These are phyloP conservation scores for Sporodiniella umbellata DNA, from an alignment of 371 early-diverging fungal species.

Conservation along the genomic window DNA sequence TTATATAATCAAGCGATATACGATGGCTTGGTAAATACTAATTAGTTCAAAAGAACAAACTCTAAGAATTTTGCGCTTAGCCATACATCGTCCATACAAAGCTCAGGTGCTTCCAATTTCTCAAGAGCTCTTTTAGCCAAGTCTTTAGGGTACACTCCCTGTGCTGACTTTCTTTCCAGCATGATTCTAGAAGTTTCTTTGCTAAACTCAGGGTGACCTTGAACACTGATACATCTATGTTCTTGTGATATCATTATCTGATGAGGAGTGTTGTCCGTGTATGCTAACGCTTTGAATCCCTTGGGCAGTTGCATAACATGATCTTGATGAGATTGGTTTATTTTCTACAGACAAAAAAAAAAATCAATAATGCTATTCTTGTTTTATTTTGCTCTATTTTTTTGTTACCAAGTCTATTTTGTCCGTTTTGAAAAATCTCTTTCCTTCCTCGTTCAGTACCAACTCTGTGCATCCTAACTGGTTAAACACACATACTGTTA, in stretches of 20 bases:
- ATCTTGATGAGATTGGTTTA: constrained; percentile 73
- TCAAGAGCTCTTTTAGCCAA: constrained; percentile 12
- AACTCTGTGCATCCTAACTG: constrained; percentile 42
- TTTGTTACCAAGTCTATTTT: constrained; percentile 20
- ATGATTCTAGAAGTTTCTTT: constrained; percentile 48
- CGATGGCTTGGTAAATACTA: too few relatives aligned
- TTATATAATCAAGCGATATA: too few relatives aligned
- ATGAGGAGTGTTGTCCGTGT: constrained; percentile 40
- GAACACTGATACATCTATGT: constrained; percentile 62
- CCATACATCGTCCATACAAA: constrained; percentile 28
- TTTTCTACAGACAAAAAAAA: constrained; percentile 23
- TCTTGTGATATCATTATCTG: constrained; percentile 53
- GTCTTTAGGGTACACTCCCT: constrained; percentile 38
- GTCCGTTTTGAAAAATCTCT: constrained; percentile 31
- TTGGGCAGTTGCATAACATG: constrained; percentile 53
- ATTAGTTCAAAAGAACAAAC: too few relatives aligned
- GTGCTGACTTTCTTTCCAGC: constrained; percentile 33
- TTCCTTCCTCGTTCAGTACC: constrained; percentile 35
- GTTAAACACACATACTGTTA: not conserved
- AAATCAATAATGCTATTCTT: too few relatives aligned
- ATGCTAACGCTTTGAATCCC: constrained; percentile 46
- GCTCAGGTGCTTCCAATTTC: not conserved
- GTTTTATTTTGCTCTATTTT: not conserved
- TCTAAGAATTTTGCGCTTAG: constrained; percentile 18
- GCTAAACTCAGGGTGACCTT: constrained; percentile 78